Base-by-base conservation (phyloP, 169 alveolate genomes). In the Cryptosporidium sp. region DNA sequence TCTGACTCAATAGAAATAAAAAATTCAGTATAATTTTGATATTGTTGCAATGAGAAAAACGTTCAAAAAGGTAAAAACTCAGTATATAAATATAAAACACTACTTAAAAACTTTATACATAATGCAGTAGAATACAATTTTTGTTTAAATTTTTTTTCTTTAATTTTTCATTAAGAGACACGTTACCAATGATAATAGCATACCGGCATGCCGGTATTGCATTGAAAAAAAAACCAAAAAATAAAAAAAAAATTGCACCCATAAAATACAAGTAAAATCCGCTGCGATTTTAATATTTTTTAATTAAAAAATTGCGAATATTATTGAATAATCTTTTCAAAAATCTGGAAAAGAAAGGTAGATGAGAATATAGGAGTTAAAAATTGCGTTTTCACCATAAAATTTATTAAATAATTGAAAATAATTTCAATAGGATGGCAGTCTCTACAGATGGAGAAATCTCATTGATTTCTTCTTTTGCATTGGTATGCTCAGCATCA, bases 381-480 rank as follows among this genome's bases (percentile, higher is more conserved):
- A 48, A 48, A 3, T 48, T 12, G 10, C 18, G 56, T 21, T 23
- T 56, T 56, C 2, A 7, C 67, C 8, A 2, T 21, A 9, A 16
- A 26, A 56, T 1, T n/a, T n/a, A 10, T 0, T 56, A 23, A 6
- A 23, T 56, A 26, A n/a, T n/a, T 56, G 5, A 1, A 18, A 1
- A 23, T 56, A 56, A 6, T 23, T 56, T 56, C 35, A 26, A n/a
- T 23, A 56, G 37, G 56, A 69, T 69, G 80, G 80, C 56, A 26
- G 80, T 69, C 80, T 69, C 80, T 33, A 26, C 48, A 12, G n/a
- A n/a, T n/a, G 86, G 53, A 10, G 69, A 67, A 31, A 80, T 80
- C 29, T 80, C 89, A 53, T 23, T 80, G 31, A 26, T 48, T 48
- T 69, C 75, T n/a, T 60, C 80, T 65, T 80, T 61, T 31, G 89